phyloP scores from a whole-genome alignment of 352 stramenopile species.

The Pythium periplocum region DNA sequence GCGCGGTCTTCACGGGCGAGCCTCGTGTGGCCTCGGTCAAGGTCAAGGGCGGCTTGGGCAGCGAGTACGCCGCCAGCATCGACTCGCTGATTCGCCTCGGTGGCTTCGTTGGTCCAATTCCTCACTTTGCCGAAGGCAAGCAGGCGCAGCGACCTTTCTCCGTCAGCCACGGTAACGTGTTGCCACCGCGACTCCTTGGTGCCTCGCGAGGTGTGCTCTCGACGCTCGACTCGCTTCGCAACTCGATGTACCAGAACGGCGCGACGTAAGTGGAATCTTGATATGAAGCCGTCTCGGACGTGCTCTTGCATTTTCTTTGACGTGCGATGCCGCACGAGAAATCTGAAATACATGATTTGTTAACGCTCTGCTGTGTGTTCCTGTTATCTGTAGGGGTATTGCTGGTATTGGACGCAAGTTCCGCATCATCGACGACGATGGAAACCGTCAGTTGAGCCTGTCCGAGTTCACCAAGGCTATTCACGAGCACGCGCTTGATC shows the following conservation, averaged over 20 bases:
- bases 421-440: slow-evolving; percentile 87
- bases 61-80: slow-evolving; percentile 58
- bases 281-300: neutral
- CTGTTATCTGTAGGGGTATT: slow-evolving; percentile 36
- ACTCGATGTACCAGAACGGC: slow-evolving; percentile 74
- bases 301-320: slow-evolving; percentile 2
- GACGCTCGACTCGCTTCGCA: slow-evolving; percentile 53
- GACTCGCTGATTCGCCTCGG: slow-evolving; percentile 58
- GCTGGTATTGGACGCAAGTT: slow-evolving; percentile 78
- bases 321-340: too few relatives aligned
- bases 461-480: slow-evolving; percentile 79
- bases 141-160: slow-evolving; percentile 47
- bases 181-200: slow-evolving; percentile 49
- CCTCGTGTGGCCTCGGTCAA: slow-evolving; percentile 67
- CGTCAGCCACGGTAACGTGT: slow-evolving; percentile 64
- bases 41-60: slow-evolving; percentile 60
- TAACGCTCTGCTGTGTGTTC: slow-evolving; percentile 1
- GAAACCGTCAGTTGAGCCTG: slow-evolving; percentile 66
- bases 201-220: slow-evolving; percentile 55
- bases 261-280: slow-evolving; percentile 33
- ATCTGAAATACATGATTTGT: neutral
- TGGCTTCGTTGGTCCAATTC: slow-evolving; percentile 53
- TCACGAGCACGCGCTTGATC: slow-evolving; percentile 51
- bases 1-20: slow-evolving; percentile 77
- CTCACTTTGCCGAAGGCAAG: slow-evolving; percentile 29